phyloP scores from a whole-genome alignment of 495 filamentous ascomycete species.

The Mycothermus thermophilus region DNA sequence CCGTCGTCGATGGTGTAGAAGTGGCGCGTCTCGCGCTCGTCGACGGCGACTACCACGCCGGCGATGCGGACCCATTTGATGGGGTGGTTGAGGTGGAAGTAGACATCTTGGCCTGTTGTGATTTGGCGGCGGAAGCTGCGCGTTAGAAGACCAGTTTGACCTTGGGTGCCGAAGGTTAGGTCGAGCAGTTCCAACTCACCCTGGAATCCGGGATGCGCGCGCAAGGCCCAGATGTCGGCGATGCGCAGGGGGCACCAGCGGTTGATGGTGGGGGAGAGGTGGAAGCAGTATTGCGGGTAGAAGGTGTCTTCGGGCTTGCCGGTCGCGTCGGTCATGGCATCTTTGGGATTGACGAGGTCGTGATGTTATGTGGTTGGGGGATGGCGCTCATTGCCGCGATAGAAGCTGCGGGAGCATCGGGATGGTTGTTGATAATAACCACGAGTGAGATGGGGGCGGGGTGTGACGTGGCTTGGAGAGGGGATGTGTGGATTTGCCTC shows the following conservation, averaged over 20 bases:
- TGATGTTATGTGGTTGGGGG: neutral
- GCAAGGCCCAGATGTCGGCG: constrained; percentile 50
- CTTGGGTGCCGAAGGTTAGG: too few relatives aligned
- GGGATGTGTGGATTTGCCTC: too few relatives aligned
- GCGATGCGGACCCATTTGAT: constrained; percentile 71
- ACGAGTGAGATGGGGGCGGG: too few relatives aligned
- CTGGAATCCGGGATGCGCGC: constrained; percentile 47
- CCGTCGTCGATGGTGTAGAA: constrained; percentile 74
- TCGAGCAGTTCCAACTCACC: constrained; percentile 44
- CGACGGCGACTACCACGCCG: constrained; percentile 64
- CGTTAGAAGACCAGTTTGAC: neutral
- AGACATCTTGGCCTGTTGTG: constrained; percentile 51
- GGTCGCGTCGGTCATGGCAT: constrained; percentile 40
- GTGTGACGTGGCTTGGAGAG: neutral
- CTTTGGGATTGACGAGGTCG: constrained; percentile 8
- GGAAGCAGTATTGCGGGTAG: constrained; percentile 79
- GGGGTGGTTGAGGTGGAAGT: constrained; percentile 76
- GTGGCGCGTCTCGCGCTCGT: constrained; percentile 44
- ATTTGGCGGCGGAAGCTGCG: neutral
- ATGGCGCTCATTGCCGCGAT: constrained; percentile 1
- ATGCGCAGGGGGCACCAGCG: constrained; percentile 70
- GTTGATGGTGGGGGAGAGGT: constrained; percentile 67
- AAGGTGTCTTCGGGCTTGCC: constrained; percentile 19
- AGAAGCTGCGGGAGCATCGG: too few relatives aligned
- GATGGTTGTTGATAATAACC: too few relatives aligned